phyloP scores from a whole-genome alignment of 2,329 filamentous ascomycete genomes.

The Pochonia chlamydosporia region DNA sequence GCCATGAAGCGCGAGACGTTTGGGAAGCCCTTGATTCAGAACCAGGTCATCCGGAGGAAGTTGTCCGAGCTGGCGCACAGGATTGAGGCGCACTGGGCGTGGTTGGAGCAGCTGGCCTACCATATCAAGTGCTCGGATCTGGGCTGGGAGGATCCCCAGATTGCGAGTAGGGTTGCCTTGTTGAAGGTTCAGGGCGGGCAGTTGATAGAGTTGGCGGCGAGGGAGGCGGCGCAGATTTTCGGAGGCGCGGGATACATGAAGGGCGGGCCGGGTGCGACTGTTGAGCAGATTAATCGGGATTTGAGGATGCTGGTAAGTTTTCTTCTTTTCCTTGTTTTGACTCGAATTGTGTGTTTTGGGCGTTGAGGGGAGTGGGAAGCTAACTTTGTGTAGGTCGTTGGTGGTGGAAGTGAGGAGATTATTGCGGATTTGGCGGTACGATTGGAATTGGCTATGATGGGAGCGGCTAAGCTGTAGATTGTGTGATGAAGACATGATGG shows the following conservation, averaged over 20 bases:
- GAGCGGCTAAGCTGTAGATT: conserved; percentile 15
- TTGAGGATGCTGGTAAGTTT: conserved; percentile 28
- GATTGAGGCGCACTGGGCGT: conserved; percentile 57
- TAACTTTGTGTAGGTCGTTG: conserved; percentile 35
- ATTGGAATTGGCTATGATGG: conserved; percentile 31
- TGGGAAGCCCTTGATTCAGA: conserved; percentile 49
- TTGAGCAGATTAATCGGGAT: conserved; percentile 50
- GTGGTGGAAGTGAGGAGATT: conserved; percentile 51
- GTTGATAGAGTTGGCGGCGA: conserved; percentile 41
- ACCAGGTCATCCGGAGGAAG: conserved; percentile 55
- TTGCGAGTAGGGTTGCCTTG: conserved; percentile 25
- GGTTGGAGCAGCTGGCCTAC: conserved; percentile 55
- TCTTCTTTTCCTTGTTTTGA: too few relatives aligned
- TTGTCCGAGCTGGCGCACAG: conserved; percentile 52
- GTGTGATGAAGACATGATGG: too few relatives aligned
- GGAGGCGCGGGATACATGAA: conserved; percentile 47
- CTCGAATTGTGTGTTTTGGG: neutral
- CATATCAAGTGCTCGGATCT: conserved; percentile 33
- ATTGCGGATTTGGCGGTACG: conserved; percentile 45
- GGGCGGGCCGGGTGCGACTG: conserved; percentile 38
- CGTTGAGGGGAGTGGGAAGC: neutral
- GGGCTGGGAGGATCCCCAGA: conserved; percentile 24
- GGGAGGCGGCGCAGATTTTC: conserved; percentile 49
- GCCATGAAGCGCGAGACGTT: conserved; percentile 51
- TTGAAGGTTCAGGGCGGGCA: conserved; percentile 44